These are phyloP conservation scores for Sporothrix humicola DNA, from an alignment of 2,329 filamentous ascomycete genomes.

Conservation along the genomic window DNA sequence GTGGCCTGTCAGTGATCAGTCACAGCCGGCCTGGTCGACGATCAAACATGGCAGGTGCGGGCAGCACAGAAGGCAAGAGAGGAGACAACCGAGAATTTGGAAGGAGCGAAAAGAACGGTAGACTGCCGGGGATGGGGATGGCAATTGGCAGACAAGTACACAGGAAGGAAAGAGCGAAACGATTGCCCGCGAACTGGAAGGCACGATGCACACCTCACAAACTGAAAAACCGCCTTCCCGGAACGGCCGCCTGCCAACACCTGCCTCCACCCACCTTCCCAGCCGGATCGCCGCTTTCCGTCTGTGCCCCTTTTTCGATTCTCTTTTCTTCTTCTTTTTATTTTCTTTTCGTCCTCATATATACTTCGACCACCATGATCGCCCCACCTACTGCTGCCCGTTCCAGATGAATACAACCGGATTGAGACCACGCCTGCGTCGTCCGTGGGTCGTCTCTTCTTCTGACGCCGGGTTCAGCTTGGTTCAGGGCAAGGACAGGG, in stretches of 20 bases:
- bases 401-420: conserved; percentile 30
- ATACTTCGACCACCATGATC: background rate
- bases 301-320: background rate
- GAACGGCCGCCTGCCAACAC: background rate
- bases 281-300: conserved; percentile 21
- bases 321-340: background rate
- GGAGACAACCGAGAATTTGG: background rate
- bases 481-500: background rate
- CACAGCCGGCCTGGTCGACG: background rate
- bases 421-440: conserved; percentile 19
- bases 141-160: too few relatives aligned
- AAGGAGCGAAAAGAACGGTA: too few relatives aligned
- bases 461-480: conserved; percentile 12
- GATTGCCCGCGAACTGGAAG: background rate
- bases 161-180: background rate
- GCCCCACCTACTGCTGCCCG: background rate
- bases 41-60: conserved; percentile 26
- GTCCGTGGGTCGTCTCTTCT: conserved; percentile 28
- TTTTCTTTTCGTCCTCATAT: background rate
- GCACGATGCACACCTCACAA: background rate
- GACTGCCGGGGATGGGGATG: too few relatives aligned
- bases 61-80: background rate
- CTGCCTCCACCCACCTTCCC: conserved; percentile 2
- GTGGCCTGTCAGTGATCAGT: background rate
- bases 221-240: conserved; percentile 11